Percentiles rank a stretch among this genome's conserved stretches.
Conservation (phyloP, 805 yeast species). For the Lipomyces anomalus region DNA sequence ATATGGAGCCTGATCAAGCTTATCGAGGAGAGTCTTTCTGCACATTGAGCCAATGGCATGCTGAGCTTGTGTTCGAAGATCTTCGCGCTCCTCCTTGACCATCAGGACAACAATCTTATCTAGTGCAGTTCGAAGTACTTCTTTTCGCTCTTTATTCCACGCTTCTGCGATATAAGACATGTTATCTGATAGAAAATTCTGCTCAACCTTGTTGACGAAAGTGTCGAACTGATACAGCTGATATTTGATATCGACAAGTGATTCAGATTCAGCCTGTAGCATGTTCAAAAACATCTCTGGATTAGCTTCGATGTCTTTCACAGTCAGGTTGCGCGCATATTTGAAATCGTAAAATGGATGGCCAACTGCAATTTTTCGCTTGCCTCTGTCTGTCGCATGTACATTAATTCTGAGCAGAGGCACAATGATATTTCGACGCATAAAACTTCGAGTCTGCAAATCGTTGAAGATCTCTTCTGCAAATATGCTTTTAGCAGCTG, state of each 20-base stretch:
- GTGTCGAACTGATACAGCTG: conserved; percentile 12
- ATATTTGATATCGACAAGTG: conserved; percentile 45
- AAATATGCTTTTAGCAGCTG: conserved; percentile 66
- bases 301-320: conserved; percentile 61
- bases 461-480: conserved; percentile 77
- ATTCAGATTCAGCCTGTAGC: conserved; percentile 83
- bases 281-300: conserved; percentile 85
- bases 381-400: conserved; percentile 77
- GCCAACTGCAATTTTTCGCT: conserved; percentile 66
- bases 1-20: conserved; percentile 89
- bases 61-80: conserved; percentile 69
- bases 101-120: conserved; percentile 61
- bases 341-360: conserved; percentile 85
- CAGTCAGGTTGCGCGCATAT: conserved; percentile 76
- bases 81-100: conserved; percentile 74
- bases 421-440: conserved; percentile 51
- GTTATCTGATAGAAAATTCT: conserved; percentile 39
- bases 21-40: conserved; percentile 60
- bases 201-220: conserved; percentile 37
- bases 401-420: conserved; percentile 62
- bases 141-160: conserved; percentile 76
- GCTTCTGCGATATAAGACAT: conserved; percentile 61
- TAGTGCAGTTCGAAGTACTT: conserved; percentile 61
- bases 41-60: conserved; percentile 61
- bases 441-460: conserved; percentile 67